Evolutionary conservation across 1,139 yeast species (phyloP).

Genomic region (Eremothecium cymbalariae): DNA sequence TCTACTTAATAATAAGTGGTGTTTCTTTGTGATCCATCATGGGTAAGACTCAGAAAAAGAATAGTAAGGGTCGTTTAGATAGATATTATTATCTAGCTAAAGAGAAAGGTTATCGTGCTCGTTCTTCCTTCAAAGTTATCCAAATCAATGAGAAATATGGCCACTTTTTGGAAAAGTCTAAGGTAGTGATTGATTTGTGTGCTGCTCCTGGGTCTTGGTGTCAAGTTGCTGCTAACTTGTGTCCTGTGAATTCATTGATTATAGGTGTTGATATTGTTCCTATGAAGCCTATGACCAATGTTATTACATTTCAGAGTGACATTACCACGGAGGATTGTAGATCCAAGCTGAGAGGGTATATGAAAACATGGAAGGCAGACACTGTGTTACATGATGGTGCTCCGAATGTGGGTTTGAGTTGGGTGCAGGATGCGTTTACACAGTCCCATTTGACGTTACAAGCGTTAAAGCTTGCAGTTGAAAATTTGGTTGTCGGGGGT

Average conservation of each 20-base stretch:
- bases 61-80: constrained; percentile 98
- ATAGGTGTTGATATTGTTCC: constrained; percentile 98
- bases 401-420: constrained; percentile 97
- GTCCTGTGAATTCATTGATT: constrained; percentile 87
- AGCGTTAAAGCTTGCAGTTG: constrained; percentile 91
- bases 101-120: constrained; percentile 97
- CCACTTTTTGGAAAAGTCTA: constrained; percentile 90
- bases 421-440: constrained; percentile 99
- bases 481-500: constrained; percentile 84
- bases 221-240: constrained; percentile 90
- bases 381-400: constrained; percentile 99
- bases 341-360: constrained; percentile 83
- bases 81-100: constrained; percentile 92
- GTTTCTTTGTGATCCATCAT: constrained; percentile 35
- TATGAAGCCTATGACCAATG: constrained; percentile 87
- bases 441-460: constrained; percentile 93
- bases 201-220: constrained; percentile 99
- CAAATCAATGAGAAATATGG: constrained; percentile 96
- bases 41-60: constrained; percentile 95
- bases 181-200: constrained; percentile 94
- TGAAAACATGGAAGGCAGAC: constrained; percentile 99
- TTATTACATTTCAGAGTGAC: constrained; percentile 90
- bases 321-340: constrained; percentile 98
- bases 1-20: no score
- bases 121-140: constrained; percentile 92